Evolutionary conservation across 2,329 filamentous ascomycete genomes (phyloP).

Genomic region (Arachnomyces sp.): DNA sequence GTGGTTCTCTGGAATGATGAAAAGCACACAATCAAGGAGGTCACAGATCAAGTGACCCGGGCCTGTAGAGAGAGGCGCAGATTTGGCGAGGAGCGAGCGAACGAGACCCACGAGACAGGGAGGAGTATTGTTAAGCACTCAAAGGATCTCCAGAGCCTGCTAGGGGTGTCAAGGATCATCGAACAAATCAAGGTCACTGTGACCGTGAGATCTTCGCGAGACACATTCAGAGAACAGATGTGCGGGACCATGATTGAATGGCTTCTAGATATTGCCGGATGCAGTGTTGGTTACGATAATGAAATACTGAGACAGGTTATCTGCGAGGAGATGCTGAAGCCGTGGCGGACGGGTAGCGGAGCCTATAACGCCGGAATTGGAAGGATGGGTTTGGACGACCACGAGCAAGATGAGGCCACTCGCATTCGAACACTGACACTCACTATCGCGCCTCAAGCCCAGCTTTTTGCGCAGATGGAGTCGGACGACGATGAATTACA

Average conservation of each 20-base stretch:
- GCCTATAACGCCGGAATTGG: slow-evolving; percentile 73
- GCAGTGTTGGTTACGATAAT: slow-evolving; percentile 71
- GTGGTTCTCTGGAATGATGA: slow-evolving; percentile 96
- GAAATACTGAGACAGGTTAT: slow-evolving; percentile 72
- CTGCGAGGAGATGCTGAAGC: slow-evolving; percentile 83
- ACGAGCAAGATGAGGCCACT: slow-evolving; percentile 55
- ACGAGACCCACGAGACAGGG: slow-evolving; percentile 83
- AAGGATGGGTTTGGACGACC: slow-evolving; percentile 72
- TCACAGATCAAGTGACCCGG: slow-evolving; percentile 79
- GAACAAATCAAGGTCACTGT: slow-evolving; percentile 95
- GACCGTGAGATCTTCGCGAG: slow-evolving; percentile 83
- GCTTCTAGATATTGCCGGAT: slow-evolving; percentile 87
- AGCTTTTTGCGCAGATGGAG: slow-evolving; percentile 29
- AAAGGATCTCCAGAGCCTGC: slow-evolving; percentile 61
- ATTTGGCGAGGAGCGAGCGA: slow-evolving; percentile 67
- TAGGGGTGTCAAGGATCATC: slow-evolving; percentile 74
- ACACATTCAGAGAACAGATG: slow-evolving; percentile 98
- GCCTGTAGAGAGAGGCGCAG: slow-evolving; percentile 68
- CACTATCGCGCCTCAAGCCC: slow-evolving; percentile 34
- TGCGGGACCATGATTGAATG: slow-evolving; percentile 96
- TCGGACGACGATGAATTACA: slow-evolving; percentile 32
- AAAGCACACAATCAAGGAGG: slow-evolving; percentile 91
- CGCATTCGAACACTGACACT: slow-evolving; percentile 33
- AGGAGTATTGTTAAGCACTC: slow-evolving; percentile 76
- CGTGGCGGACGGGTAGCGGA: slow-evolving; percentile 79